Conservation (phyloP, 257 asterid genomes). For the Solanum corneliomulleri region DNA sequence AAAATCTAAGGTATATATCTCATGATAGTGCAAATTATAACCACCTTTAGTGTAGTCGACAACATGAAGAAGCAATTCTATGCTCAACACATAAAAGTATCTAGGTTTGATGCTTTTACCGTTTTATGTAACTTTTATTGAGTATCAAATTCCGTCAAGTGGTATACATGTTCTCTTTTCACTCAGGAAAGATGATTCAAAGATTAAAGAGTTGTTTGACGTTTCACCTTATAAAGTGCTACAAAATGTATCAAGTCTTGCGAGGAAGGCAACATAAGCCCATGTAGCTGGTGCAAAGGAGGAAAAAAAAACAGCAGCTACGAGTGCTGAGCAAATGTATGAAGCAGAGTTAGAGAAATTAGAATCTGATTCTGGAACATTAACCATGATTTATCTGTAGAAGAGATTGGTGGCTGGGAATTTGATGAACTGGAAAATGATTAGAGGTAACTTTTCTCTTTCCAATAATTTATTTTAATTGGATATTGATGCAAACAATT, state of each 20-base stretch:
- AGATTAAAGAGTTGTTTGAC: conserved; percentile 59
- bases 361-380: conserved; percentile 76
- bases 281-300: conserved; percentile 16
- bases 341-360: conserved; percentile 72
- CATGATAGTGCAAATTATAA: conserved; percentile 49
- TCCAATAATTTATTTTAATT: no score
- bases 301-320: conserved; percentile 11
- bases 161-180: background rate
- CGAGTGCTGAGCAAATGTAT: conserved; percentile 27
- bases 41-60: conserved; percentile 85
- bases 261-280: conserved; percentile 15
- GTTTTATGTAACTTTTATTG: background rate
- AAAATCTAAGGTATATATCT: background rate
- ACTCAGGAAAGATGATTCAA: conserved; percentile 64
- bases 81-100: conserved; percentile 44
- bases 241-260: conserved; percentile 19
- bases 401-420: conserved; percentile 91
- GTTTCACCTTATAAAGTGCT: conserved; percentile 1
- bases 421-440: conserved; percentile 92
- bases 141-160: background rate
- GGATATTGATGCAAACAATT: no score
- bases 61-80: conserved; percentile 81
- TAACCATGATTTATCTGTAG: conserved; percentile 52
- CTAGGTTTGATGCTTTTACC: conserved; percentile 33
- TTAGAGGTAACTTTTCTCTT: no score